Conservation (phyloP, 176 grass and related monocot genomes). For the Musa beccarii region DNA sequence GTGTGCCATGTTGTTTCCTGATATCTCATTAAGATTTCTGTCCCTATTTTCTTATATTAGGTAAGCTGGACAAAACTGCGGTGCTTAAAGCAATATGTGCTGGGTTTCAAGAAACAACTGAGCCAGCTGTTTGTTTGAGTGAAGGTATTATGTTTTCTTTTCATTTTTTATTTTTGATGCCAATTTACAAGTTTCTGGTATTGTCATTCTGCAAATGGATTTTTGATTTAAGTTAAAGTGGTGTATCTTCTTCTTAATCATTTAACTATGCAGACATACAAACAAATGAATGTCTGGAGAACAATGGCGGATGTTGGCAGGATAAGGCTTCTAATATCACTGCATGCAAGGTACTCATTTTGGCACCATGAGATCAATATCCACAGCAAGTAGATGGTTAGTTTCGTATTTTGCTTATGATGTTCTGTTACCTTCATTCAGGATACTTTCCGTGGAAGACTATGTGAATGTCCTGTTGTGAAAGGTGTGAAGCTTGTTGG, state of each 20-base stretch:
- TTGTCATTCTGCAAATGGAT: neutral
- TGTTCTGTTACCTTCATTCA: neutral
- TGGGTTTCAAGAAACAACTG: neutral
- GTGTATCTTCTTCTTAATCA: neutral
- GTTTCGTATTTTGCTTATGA: neutral
- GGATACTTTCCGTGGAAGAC: conserved; percentile 3
- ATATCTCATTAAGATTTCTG: neutral
- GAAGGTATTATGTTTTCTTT: neutral
- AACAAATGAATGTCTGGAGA: conserved; percentile 8
- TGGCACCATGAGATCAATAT: neutral
- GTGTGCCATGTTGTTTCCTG: conserved; percentile 1
- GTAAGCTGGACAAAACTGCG: conserved; percentile 33
- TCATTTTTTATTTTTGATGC: neutral
- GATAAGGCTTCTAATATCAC: conserved; percentile 4
- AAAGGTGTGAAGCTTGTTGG: conserved; percentile 6
- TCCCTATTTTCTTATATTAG: conserved; percentile 25
- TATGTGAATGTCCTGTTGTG: neutral
- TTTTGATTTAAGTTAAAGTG: neutral
- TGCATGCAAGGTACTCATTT: conserved; percentile 4
- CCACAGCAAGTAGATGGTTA: neutral
- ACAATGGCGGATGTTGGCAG: conserved; percentile 9
- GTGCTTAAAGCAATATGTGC: conserved; percentile 14
- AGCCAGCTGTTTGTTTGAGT: conserved; percentile 6
- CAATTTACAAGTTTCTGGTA: neutral
- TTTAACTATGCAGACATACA: conserved; percentile 1